Evolutionary conservation across 805 yeast species (phyloP).

Genomic region (Yamadazyma paraphyllophila): DNA sequence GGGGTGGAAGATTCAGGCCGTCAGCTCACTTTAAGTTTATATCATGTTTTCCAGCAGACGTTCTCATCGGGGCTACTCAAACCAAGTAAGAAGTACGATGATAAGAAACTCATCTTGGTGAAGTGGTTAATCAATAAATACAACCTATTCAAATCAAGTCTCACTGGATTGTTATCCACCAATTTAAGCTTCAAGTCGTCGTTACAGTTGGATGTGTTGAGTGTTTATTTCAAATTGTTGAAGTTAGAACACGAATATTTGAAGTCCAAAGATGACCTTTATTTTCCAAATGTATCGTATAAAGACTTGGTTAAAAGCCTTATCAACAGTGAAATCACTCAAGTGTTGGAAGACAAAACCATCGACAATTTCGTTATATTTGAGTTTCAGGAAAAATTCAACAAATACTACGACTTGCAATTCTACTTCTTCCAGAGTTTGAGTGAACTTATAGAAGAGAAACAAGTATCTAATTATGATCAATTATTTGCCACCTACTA

Average conservation of each 20-base stretch:
- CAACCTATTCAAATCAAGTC: constrained; percentile 46
- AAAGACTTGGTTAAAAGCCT: constrained; percentile 37
- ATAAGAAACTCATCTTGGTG: constrained; percentile 48
- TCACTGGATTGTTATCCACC: constrained; percentile 42
- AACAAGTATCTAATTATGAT: constrained; percentile 18
- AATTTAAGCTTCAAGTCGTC: constrained; percentile 45
- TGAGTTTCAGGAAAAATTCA: constrained; percentile 57
- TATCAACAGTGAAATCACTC: constrained; percentile 30
- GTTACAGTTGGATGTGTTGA: constrained; percentile 53
- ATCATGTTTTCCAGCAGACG: constrained; percentile 48
- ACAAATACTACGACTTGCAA: constrained; percentile 71
- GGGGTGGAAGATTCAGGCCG: constrained; percentile 35
- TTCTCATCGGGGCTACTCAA: constrained; percentile 42
- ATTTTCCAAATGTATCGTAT: constrained; percentile 59
- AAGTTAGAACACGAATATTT: constrained; percentile 55
- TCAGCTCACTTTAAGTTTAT: constrained; percentile 40
- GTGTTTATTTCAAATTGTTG: constrained; percentile 53
- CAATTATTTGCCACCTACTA: constrained; percentile 39
- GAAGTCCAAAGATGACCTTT: constrained; percentile 51
- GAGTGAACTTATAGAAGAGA: constrained; percentile 20
- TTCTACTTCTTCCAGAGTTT: constrained; percentile 64
- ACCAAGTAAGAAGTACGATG: constrained; percentile 33
- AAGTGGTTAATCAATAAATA: constrained; percentile 65
- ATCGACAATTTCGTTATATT: constrained; percentile 46
- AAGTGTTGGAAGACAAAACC: constrained; percentile 45